Conservation (phyloP, 2,329 filamentous ascomycete species). For the Stachybotrys echinatus region DNA sequence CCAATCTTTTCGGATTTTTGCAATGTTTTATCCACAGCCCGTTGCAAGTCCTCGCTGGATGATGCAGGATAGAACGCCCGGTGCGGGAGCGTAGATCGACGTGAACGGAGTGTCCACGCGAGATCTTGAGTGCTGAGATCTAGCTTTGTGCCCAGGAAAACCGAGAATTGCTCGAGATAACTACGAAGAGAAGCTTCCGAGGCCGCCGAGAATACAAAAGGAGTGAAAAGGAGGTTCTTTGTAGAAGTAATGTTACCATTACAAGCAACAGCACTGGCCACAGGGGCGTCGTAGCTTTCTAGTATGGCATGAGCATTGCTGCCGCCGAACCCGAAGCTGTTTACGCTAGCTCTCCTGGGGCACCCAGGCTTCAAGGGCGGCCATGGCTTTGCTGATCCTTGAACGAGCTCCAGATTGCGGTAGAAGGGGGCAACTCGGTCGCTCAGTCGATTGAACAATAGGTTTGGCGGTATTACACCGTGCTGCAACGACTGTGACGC, state of each 20-base stretch:
- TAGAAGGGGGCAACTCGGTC: not conserved
- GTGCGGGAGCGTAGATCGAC: not conserved
- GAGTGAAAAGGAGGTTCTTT: not conserved
- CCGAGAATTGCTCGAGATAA: constrained; percentile 7
- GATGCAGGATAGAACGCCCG: not conserved
- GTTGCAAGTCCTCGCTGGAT: not conserved
- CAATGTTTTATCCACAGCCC: not conserved
- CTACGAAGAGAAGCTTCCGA: not conserved
- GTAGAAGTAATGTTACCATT: too few species aligned
- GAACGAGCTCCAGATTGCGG: not conserved
- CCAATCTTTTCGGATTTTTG: too few species aligned
- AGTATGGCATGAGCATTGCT: not conserved
- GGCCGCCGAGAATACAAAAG: constrained; percentile 3
- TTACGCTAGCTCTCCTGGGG: not conserved
- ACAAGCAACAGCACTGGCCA: too few species aligned
- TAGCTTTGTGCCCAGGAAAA: constrained; percentile 28
- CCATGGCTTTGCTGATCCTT: not conserved
- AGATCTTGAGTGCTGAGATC: not conserved
- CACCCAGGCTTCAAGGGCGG: not conserved
- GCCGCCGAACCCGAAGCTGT: constrained; percentile 1
- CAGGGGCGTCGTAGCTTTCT: not conserved
- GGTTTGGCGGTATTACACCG: not conserved
- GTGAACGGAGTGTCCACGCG: not conserved
- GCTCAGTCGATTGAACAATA: not conserved
- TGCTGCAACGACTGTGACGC: not conserved